Conservation (phyloP, 257 asterid genomes). For the Penstemon davidsonii region DNA sequence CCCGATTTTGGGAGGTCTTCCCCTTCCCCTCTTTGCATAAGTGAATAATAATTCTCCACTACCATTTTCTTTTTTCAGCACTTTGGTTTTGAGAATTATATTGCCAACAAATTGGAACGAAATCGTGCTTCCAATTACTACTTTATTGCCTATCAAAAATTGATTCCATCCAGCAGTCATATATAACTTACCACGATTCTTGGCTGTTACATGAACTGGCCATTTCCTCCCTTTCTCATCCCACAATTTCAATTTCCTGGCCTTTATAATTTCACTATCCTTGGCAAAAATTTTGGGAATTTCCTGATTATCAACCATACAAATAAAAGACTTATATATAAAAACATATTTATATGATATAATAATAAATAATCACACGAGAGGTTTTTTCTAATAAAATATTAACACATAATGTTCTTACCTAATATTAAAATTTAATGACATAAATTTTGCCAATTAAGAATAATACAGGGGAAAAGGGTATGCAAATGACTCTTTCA, state of each 20-base stretch:
- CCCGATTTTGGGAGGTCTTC: slow-evolving; percentile 1
- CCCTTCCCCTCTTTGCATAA: neutral
- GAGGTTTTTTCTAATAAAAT: too few relatives aligned
- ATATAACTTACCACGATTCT: neutral
- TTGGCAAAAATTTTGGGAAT: slow-evolving; percentile 9
- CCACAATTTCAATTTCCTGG: neutral
- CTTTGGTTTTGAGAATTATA: neutral
- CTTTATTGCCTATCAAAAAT: slow-evolving; percentile 6
- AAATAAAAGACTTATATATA: too few relatives aligned
- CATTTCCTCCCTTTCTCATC: slow-evolving; percentile 15
- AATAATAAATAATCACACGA: too few relatives aligned
- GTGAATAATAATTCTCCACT: neutral
- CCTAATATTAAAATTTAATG: too few relatives aligned
- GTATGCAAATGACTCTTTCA: too few relatives aligned
- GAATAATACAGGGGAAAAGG: too few relatives aligned
- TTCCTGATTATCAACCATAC: slow-evolving; percentile 5
- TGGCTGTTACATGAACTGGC: slow-evolving; percentile 16
- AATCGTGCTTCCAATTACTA: slow-evolving; percentile 18
- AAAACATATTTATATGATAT: too few relatives aligned
- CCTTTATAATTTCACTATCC: slow-evolving; percentile 5
- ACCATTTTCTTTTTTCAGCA: neutral
- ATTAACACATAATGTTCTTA: too few relatives aligned
- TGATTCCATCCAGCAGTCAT: slow-evolving; percentile 22
- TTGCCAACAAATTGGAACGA: slow-evolving; percentile 15
- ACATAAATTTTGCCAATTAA: too few relatives aligned